phyloP scores from a whole-genome alignment of 2,329 filamentous ascomycete species.

The Aspergillus udagawae region DNA sequence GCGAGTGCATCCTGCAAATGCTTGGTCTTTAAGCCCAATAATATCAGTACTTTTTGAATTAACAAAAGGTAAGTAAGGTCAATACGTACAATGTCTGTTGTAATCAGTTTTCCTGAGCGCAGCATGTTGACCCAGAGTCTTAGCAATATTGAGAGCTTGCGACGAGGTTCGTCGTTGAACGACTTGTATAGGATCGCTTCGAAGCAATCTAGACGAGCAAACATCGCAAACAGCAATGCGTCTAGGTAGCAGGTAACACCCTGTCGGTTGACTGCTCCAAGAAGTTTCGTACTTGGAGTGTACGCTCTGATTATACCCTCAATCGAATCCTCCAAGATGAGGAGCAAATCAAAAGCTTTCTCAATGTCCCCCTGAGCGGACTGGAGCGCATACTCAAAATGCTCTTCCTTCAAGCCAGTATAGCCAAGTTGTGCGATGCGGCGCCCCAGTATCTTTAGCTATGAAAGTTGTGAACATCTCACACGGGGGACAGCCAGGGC shows the following conservation, averaged over 20 bases:
- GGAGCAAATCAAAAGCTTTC: conserved; percentile 70
- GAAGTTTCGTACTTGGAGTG: conserved; percentile 65
- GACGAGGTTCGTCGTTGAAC: conserved; percentile 67
- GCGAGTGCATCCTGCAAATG: conserved; percentile 77
- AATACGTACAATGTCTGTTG: conserved; percentile 67
- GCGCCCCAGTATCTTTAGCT: conserved; percentile 53
- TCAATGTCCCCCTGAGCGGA: conserved; percentile 66
- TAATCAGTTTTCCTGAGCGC: conserved; percentile 78
- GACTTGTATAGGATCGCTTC: conserved; percentile 85
- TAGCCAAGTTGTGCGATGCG: conserved; percentile 53
- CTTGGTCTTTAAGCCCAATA: conserved; percentile 57
- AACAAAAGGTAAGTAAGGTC: not conserved
- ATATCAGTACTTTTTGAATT: not conserved
- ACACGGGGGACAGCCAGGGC: not conserved
- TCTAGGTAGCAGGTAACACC: conserved; percentile 94
- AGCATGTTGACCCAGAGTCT: conserved; percentile 93
- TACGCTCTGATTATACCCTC: conserved; percentile 74
- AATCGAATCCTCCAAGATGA: conserved; percentile 75
- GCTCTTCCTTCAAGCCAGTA: conserved; percentile 55
- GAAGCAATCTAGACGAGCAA: conserved; percentile 82
- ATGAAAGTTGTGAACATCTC: not conserved
- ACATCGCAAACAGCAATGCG: conserved; percentile 91
- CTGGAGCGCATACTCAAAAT: conserved; percentile 59
- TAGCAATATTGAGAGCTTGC: conserved; percentile 70
- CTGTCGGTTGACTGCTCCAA: conserved; percentile 81